Conservation (phyloP, 2,329 filamentous ascomycete genomes). For the Cladophialophora chaetospira region DNA sequence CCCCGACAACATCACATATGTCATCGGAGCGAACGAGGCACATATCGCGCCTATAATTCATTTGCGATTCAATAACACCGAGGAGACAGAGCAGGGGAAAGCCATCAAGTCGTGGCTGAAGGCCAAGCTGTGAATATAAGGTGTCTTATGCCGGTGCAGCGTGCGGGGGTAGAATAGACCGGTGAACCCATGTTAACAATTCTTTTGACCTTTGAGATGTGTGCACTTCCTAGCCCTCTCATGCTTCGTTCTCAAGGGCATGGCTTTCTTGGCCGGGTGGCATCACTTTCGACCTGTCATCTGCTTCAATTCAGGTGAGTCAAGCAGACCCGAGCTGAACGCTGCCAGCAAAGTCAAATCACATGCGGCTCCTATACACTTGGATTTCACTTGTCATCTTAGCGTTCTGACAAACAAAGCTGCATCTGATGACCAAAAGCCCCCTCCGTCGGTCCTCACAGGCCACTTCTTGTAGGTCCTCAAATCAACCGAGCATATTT, state of each 20-base stretch:
- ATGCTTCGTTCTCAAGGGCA: no score
- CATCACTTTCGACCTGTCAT: no score
- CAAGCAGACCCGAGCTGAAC: no score
- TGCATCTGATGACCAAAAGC: not conserved
- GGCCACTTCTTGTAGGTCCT: not conserved
- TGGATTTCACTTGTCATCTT: not conserved
- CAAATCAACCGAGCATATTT: not conserved
- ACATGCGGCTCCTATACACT: no score
- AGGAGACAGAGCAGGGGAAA: slow-evolving; percentile 45
- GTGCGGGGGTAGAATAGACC: not conserved
- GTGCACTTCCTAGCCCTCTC: no score
- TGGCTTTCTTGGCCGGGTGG: no score
- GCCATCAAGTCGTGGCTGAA: slow-evolving; percentile 41
- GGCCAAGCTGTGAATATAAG: slow-evolving; percentile 22
- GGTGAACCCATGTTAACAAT: no score
- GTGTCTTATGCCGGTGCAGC: not conserved
- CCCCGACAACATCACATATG: slow-evolving; percentile 37
- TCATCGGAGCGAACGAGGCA: slow-evolving; percentile 42
- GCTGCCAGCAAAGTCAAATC: no score
- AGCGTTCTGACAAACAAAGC: not conserved
- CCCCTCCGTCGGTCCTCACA: not conserved
- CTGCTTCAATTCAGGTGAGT: no score
- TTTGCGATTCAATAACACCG: slow-evolving; percentile 39
- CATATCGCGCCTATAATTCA: slow-evolving; percentile 49
- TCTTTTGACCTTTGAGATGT: no score